These are phyloP conservation scores for Mortierella sp. DNA, from an alignment of 371 early-diverging fungal species.

Conservation along the genomic window DNA sequence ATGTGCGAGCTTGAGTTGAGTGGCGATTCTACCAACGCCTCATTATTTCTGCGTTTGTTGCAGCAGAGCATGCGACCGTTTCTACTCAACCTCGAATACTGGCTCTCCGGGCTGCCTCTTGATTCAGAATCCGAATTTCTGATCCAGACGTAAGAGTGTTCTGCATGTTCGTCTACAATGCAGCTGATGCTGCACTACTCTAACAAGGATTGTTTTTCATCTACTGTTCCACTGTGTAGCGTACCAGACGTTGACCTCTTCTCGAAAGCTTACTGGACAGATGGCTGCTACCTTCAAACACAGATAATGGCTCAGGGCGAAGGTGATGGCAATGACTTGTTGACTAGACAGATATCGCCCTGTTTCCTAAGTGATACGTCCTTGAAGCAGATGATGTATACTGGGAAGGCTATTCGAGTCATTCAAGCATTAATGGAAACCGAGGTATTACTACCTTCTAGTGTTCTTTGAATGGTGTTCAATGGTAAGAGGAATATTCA, in stretches of 20 bases:
- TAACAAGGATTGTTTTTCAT: background rate
- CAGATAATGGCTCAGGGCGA: slow-evolving; percentile 9
- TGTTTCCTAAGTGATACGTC: slow-evolving; percentile 21
- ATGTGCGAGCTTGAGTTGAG: slow-evolving; percentile 20
- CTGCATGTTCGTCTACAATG: background rate
- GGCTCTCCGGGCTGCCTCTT: slow-evolving; percentile 34
- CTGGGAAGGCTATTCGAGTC: slow-evolving; percentile 47
- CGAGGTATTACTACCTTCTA: slow-evolving; percentile 15
- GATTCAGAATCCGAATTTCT: slow-evolving; percentile 31
- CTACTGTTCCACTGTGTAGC: slow-evolving; percentile 5
- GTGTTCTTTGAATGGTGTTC: background rate
- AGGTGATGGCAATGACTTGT: background rate
- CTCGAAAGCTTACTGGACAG: slow-evolving; percentile 33
- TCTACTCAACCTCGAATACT: slow-evolving; percentile 31
- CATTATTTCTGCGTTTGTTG: slow-evolving; percentile 25
- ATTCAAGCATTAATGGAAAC: slow-evolving; percentile 6
- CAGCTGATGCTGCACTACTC: background rate
- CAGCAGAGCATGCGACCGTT: slow-evolving; percentile 36
- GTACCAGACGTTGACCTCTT: slow-evolving; percentile 17
- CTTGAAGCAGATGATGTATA: slow-evolving; percentile 27
- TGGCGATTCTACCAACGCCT: slow-evolving; percentile 9
- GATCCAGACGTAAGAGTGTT: slow-evolving; percentile 22
- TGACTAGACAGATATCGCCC: slow-evolving; percentile 12
- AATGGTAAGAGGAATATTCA: background rate
- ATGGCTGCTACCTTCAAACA: slow-evolving; percentile 20